Base-by-base conservation (phyloP, 805 yeast species). In the Metschnikowia sp. region DNA sequence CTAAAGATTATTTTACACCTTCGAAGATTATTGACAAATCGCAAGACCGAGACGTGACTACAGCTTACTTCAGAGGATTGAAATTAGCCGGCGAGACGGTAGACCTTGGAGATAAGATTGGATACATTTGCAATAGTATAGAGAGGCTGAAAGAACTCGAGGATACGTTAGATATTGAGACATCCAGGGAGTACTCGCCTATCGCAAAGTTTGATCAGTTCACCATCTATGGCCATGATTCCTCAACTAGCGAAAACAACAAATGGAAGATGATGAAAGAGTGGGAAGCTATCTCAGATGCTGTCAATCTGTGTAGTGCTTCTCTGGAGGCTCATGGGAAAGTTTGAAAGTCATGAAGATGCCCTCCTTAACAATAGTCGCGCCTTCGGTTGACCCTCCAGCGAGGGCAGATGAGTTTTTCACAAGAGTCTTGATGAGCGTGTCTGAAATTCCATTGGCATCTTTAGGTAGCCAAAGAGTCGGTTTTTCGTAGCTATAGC, bases 391-490 rank as follows among this genome's bases (percentile, higher is more conserved):
- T 12, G 51, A 46, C 13, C 47, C 53, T 1, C 58, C 58, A 2
- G 43, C 44, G 8, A 55, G 19, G 4, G 50, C 48, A n/a, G 40
- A 15, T 11, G 41, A 40, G 18, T 33, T 15, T 7, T 28, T 33
- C 9, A 34, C 13, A n/a, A 53, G 45, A 9, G 31, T n/a, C 12
- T 40, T 32, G 6, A 53, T 34, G 2, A 50, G 15, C 26, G 41
- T 30, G 10, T 44, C 48, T 13, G 51, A 36, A 10, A 44, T 32
- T 1, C 57, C 56, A 4, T 22, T 15, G 10, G 32, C 26, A 35
- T 53, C 66, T 56, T 53, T 47, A 0, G 77, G 76, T 15, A 73
- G 45, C 77, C 77, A 72, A 6, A 73, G 18, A 29, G 56, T 60
- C 1, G 76, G 76, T 30, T 56, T 51, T 42, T 66, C 69, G 44